Base-by-base conservation (phyloP, 1,284 basidiomycete genomes). In the Trametes pubescens region DNA sequence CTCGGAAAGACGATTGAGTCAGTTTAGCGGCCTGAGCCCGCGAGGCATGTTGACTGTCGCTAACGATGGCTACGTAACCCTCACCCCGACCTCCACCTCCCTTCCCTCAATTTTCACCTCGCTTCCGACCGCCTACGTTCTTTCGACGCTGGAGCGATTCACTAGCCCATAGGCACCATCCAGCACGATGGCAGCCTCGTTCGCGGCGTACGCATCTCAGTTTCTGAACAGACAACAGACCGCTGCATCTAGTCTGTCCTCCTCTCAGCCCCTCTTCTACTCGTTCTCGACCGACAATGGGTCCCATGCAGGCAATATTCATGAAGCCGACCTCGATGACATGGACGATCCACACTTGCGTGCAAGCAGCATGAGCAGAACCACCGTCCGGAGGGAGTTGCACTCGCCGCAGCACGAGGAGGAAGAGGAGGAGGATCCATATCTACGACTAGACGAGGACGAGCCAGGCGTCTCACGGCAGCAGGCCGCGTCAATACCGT, bases 201-300 rank as follows among this genome's bases (percentile, higher is more conserved):
- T 90, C 73, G 86, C 87, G 67, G 82, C 82, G 24, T 89, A 88
- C 77, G 88, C 88, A 51, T 89, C 87, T 24, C 87, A 89, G 68
- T 89, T 87, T 70, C 77, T 89, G 69, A 86, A 80, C 67, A 80
- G 81, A 67, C 84, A 84, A 65, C 81, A 81, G 67, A 78, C 80
- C 69, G 74, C 74, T 61, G 69, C 76, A 72, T 71, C 78, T 34
- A 82, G 78, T 75, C 78, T 81, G 71, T 79, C 82, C n/a, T 86
- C 88, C 48, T 87, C 86, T 37, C 90, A 91, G 74, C 90, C 91
- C 62, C 84, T 92, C 74, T 92, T 92, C 81, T 92, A 89, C 81
- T 92, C 90, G 18, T 92, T 92, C 75, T 88, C 88, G 51, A 90
- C 89, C 69, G 88, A 91, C 77, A 82, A 87, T 64, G 89, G 82